These are phyloP conservation scores for Colletotrichum lentis DNA, from an alignment of 2,329 filamentous ascomycete genomes.

Conservation along the genomic window DNA sequence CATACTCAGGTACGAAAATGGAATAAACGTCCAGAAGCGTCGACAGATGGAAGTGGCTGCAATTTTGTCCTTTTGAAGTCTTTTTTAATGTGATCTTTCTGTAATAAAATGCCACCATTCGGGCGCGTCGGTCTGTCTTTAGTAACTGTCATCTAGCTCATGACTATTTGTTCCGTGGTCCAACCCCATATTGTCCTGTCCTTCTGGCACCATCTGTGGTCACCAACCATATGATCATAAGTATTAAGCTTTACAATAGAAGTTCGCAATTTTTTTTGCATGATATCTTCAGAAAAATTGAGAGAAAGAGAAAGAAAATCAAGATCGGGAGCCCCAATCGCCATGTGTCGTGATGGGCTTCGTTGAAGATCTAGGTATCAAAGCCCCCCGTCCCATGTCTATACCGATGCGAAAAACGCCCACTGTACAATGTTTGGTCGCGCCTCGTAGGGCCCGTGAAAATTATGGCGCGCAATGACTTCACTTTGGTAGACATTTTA, in stretches of 20 bases:
- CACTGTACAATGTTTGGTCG: slow-evolving; percentile 21
- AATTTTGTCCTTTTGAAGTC: not conserved
- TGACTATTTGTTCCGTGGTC: slow-evolving; percentile 8
- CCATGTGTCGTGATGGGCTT: slow-evolving; percentile 25
- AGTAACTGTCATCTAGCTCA: slow-evolving; percentile 10
- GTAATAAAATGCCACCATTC: slow-evolving; percentile 15
- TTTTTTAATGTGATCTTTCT: slow-evolving; percentile 15
- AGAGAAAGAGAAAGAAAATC: slow-evolving; percentile 4
- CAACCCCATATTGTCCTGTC: not conserved
- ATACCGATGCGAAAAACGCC: slow-evolving; percentile 30
- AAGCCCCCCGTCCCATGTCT: slow-evolving; percentile 32
- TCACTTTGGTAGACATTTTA: slow-evolving; percentile 49
- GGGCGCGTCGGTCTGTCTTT: not conserved
- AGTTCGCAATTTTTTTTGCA: slow-evolving; percentile 10
- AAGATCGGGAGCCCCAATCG: slow-evolving; percentile 9
- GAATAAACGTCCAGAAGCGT: not conserved
- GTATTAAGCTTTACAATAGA: slow-evolving; percentile 27
- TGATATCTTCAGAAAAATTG: slow-evolving; percentile 7
- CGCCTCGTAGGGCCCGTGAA: slow-evolving; percentile 25
- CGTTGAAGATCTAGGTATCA: slow-evolving; percentile 34
- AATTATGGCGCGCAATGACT: slow-evolving; percentile 18
- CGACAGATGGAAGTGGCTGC: not conserved
- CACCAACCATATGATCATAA: not conserved
- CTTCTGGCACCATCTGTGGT: not conserved
- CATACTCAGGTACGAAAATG: too few species aligned